These are phyloP conservation scores for Saturnispora sekii DNA, from an alignment of 805 yeast genomes.

Conservation along the genomic window DNA sequence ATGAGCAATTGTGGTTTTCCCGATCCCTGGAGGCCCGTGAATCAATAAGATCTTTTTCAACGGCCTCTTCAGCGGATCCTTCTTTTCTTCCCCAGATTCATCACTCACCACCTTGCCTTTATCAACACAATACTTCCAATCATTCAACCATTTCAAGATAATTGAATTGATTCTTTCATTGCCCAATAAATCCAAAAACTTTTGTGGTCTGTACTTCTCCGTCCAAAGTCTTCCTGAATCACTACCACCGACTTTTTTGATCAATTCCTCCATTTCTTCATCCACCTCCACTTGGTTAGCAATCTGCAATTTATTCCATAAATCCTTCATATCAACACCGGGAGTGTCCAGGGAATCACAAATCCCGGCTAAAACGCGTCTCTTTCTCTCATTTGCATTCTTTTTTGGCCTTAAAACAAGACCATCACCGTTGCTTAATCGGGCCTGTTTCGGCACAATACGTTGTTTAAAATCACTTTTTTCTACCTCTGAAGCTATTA, in stretches of 20 bases:
- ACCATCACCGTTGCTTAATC: slow-evolving; percentile 16
- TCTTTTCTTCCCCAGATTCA: too few relatives aligned
- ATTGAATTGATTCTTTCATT: slow-evolving; percentile 55
- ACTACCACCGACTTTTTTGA: neutral
- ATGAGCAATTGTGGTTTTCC: slow-evolving; percentile 86
- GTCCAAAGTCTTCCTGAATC: slow-evolving; percentile 31
- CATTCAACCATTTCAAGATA: slow-evolving; percentile 53
- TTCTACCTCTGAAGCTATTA: too few relatives aligned
- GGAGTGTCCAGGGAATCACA: neutral
- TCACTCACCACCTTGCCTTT: slow-evolving; percentile 6
- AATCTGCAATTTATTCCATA: slow-evolving; percentile 18
- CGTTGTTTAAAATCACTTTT: too few relatives aligned
- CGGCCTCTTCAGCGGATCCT: slow-evolving; percentile 47
- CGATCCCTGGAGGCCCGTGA: slow-evolving; percentile 91
- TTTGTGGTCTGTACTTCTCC: slow-evolving; percentile 59
- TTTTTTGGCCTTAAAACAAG: slow-evolving; percentile 16
- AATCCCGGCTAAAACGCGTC: too few relatives aligned
- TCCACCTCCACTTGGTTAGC: slow-evolving; percentile 8
- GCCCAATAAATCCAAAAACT: slow-evolving; percentile 59
- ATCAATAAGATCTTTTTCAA: slow-evolving; percentile 55
- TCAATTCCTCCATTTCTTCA: too few relatives aligned
- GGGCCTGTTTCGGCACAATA: too few relatives aligned
- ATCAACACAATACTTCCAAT: slow-evolving; percentile 52
- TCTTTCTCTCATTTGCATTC: neutral
- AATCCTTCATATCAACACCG: slow-evolving; percentile 17